Evolutionary conservation across 495 filamentous ascomycete genomes (phyloP), one percentile per base, ranked within the genome.

Genomic region (Hypoxylon trugodes): DNA sequence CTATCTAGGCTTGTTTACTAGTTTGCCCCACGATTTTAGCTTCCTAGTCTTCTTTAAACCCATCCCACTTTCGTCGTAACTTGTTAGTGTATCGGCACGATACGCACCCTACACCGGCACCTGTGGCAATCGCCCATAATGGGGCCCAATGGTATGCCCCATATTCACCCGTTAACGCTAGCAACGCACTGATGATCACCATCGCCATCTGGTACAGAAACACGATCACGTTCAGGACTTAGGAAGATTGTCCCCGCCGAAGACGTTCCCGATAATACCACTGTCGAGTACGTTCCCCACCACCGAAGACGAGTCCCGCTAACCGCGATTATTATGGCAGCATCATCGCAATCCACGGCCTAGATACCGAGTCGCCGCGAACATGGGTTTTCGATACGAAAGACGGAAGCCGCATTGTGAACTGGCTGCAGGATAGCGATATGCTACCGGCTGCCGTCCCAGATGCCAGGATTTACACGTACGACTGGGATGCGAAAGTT

Each of bases 371-470:
- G 6, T 67, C 71, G 10, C 15, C 12, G 6, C 16, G 30, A 24
- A 35, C 33, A 13, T 32, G 32, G 67, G 42, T 25, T 9, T 47
- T 36, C 13, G 30, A 58, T 8, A 50, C 61, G 28, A 62, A 52
- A 30, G 52, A 52, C 7, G 51, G 46, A 19, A 19, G 28, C 16
- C 15, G 21, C n/a, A n/a, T 3, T 6, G 59, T 74, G 9, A 64
- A 75, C 40, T 76, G 71, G 73, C 55, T 74, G 3, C 21, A 56
- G 33, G 66, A 74, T 54, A 25, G 19, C n/a, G 21, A 70, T 8
- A 71, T 74, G 68, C 63, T 76, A 4, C 67, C 69, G 1, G 24
- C 38, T 19, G 50, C 24, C 13, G 32, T 70, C 0, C 64, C 66
- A 4, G 37, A 60, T 2, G 61, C 71, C 12, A 58, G 71, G 8